These are phyloP conservation scores for Austroboletus niveus DNA, from an alignment of 1,284 basidiomycete genomes.

Conservation along the genomic window DNA sequence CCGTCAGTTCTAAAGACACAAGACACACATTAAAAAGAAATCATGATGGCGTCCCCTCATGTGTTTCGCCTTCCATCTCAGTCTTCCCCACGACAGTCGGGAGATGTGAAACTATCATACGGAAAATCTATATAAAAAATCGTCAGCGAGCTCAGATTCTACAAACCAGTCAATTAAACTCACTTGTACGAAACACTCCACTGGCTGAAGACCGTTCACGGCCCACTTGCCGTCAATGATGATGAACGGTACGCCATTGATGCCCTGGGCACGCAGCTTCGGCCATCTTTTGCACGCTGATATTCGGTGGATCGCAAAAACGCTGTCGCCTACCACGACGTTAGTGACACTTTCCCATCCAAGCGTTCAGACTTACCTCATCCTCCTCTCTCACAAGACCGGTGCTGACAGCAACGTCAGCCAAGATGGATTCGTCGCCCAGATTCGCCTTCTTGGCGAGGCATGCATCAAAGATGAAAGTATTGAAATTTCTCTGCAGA, in stretches of 20 bases:
- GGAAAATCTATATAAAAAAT: not conserved
- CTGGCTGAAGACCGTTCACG: constrained; percentile 68
- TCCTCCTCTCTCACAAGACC: constrained; percentile 60
- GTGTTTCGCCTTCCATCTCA: too few species aligned
- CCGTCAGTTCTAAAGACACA: too few species aligned
- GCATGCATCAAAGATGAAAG: constrained; percentile 63
- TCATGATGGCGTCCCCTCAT: too few species aligned
- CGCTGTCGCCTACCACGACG: constrained; percentile 39
- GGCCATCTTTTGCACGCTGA: constrained; percentile 63
- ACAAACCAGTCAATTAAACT: too few species aligned
- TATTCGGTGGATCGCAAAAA: constrained; percentile 70
- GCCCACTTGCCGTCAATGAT: too few species aligned
- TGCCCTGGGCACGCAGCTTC: constrained; percentile 62
- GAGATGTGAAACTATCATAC: not conserved
- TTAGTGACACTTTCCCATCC: not conserved
- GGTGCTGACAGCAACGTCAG: constrained; percentile 54
- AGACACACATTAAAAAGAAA: too few species aligned
- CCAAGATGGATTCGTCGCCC: constrained; percentile 55
- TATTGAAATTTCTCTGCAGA: constrained; percentile 57
- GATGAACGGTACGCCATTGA: constrained; percentile 65
- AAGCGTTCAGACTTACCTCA: constrained; percentile 37
- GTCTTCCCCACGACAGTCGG: too few species aligned
- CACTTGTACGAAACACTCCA: constrained; percentile 36
- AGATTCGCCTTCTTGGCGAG: constrained; percentile 64
- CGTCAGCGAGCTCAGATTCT: too few species aligned